These are phyloP conservation scores for Leccinum pseudoinsigne DNA, from an alignment of 1,284 basidiomycete species.

Conservation along the genomic window DNA sequence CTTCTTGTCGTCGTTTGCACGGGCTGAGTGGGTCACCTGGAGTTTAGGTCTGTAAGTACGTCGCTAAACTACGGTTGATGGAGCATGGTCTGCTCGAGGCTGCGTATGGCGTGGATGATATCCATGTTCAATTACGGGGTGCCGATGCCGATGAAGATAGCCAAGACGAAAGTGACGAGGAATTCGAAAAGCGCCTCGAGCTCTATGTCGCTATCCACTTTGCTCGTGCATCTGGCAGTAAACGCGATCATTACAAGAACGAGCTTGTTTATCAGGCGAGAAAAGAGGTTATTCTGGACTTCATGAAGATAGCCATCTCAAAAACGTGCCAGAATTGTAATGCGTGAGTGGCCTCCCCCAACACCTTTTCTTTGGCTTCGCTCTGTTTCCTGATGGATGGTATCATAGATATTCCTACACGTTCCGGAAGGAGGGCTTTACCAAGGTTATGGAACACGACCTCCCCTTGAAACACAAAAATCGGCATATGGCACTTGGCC, in stretches of 20 bases:
- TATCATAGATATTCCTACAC: conserved; percentile 73
- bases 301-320: conserved; percentile 69
- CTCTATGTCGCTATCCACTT: conserved; percentile 73
- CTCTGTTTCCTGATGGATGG: conserved; percentile 6
- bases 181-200: conserved; percentile 72
- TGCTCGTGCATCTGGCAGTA: conserved; percentile 54
- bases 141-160: conserved; percentile 39
- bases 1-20: conserved; percentile 8
- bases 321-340: conserved; percentile 84
- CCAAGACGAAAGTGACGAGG: conserved; percentile 55
- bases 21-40: conserved; percentile 12
- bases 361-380: neutral
- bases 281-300: conserved; percentile 82
- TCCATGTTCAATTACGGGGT: conserved; percentile 42
- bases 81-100: conserved; percentile 90
- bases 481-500: conserved; percentile 53
- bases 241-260: conserved; percentile 88
- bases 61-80: conserved; percentile 86
- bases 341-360: conserved; percentile 59
- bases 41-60: conserved; percentile 74
- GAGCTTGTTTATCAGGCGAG: conserved; percentile 86
- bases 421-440: conserved; percentile 92
- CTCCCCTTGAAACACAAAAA: conserved; percentile 80
- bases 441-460: conserved; percentile 95
- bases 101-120: conserved; percentile 74